Conservation (phyloP, 2,329 filamentous ascomycete genomes). For the Scopulariopsis brevicaulis region DNA sequence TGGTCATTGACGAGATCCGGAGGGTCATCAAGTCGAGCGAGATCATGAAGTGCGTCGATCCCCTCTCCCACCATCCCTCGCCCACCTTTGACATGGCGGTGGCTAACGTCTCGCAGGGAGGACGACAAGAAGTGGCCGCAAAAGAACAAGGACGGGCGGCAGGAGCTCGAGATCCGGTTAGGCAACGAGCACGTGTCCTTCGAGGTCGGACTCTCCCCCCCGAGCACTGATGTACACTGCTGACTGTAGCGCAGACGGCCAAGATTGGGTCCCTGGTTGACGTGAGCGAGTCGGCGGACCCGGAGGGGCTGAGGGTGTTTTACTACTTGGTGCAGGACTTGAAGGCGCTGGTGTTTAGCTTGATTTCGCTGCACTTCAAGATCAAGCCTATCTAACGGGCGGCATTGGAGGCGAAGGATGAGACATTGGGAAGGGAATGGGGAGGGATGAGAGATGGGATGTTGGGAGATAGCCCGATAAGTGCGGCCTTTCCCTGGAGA, state of each 20-base stretch:
- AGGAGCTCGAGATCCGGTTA: slow-evolving; percentile 89
- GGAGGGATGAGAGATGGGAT: no score
- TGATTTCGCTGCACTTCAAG: slow-evolving; percentile 98
- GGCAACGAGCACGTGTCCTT: slow-evolving; percentile 97
- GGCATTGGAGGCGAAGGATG: no score
- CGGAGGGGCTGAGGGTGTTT: slow-evolving; percentile 91
- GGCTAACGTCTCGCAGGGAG: slow-evolving; percentile 49
- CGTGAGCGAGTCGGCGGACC: slow-evolving; percentile 90
- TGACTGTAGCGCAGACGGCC: slow-evolving; percentile 56
- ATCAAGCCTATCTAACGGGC: slow-evolving; percentile 59
- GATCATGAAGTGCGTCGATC: slow-evolving; percentile 69
- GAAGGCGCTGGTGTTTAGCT: slow-evolving; percentile 90
- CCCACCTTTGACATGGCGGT: not conserved
- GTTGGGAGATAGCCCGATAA: not conserved
- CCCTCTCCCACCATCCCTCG: not conserved
- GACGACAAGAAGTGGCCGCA: slow-evolving; percentile 98
- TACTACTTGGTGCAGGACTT: slow-evolving; percentile 98
- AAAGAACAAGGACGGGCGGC: slow-evolving; percentile 97
- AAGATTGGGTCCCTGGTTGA: slow-evolving; percentile 97
- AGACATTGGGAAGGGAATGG: not conserved
- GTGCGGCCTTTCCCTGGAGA: not conserved
- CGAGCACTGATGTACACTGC: not conserved
- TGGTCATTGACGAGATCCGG: slow-evolving; percentile 89
- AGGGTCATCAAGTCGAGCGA: slow-evolving; percentile 95
- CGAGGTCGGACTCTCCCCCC: slow-evolving; percentile 49